Evolutionary conservation across 1,139 yeast genomes (phyloP).

Genomic region (Barnettozyma hawaiiensis): DNA sequence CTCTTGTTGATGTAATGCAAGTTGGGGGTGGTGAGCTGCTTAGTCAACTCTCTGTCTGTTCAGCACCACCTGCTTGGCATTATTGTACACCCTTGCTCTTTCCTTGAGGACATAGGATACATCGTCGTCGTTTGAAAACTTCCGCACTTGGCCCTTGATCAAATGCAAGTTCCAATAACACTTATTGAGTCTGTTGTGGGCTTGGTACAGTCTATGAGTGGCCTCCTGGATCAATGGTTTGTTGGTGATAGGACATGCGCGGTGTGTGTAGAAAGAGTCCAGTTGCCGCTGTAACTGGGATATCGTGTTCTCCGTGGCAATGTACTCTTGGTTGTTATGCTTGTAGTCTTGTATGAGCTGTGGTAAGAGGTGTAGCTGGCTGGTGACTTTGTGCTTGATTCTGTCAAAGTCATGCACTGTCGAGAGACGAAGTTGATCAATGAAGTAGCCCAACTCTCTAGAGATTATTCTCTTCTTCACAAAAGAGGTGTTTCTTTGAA

Average conservation of each 20-base stretch:
- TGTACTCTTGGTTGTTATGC: conserved; percentile 1
- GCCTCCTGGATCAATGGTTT: conserved; percentile 8
- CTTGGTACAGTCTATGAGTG: conserved; percentile 5
- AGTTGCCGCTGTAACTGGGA: not conserved
- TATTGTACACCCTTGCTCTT: conserved; percentile 24
- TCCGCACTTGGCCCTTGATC: conserved; percentile 12
- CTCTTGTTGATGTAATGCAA: too few species aligned
- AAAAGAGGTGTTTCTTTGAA: conserved; percentile 18
- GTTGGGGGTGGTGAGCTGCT: too few species aligned
- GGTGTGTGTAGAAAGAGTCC: conserved; percentile 1
- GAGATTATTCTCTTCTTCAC: conserved; percentile 18
- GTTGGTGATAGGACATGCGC: conserved; percentile 1
- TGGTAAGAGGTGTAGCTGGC: conserved; percentile 7
- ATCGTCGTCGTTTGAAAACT: conserved; percentile 18
- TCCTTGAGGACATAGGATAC: conserved; percentile 24
- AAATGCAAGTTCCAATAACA: conserved; percentile 14
- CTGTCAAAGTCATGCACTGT: conserved; percentile 18
- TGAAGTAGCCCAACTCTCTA: conserved; percentile 16
- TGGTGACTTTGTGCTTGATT: conserved; percentile 11
- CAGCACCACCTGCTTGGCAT: conserved; percentile 22
- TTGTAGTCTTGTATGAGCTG: conserved; percentile 2
- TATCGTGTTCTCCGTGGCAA: not conserved
- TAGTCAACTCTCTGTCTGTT: conserved; percentile 8
- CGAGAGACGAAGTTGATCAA: conserved; percentile 17
- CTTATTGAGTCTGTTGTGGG: conserved; percentile 9